phyloP scores from a whole-genome alignment of 768 basidiomycete species.

The Suillus placidus region DNA sequence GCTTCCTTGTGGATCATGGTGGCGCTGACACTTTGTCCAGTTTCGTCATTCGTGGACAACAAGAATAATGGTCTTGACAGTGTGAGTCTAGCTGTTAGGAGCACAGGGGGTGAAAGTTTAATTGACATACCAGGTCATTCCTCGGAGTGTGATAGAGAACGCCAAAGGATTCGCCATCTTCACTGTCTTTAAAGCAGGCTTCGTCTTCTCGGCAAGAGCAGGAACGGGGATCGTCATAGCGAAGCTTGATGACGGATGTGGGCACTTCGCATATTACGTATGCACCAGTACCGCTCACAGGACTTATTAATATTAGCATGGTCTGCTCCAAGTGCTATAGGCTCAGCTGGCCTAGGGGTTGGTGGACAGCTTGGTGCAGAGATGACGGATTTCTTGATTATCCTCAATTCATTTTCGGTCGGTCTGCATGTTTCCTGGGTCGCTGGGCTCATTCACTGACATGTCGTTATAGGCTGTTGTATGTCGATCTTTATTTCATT shows the following conservation, averaged over 20 bases:
- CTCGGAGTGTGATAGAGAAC: constrained; percentile 53
- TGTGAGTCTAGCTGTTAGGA: constrained; percentile 36
- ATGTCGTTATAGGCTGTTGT: constrained; percentile 58
- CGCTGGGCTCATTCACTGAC: constrained; percentile 3
- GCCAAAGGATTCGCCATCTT: constrained; percentile 88
- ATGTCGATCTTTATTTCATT: constrained; percentile 31
- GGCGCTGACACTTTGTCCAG: constrained; percentile 40
- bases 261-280: constrained; percentile 34
- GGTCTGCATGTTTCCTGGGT: constrained; percentile 14
- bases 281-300: constrained; percentile 3
- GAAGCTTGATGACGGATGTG: constrained; percentile 76
- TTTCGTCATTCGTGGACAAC: constrained; percentile 82
- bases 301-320: constrained; percentile 54
- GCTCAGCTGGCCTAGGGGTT: constrained; percentile 86
- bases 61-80: constrained; percentile 86
- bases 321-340: constrained; percentile 95
- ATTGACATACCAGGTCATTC: constrained; percentile 47
- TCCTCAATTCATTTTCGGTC: constrained; percentile 82
- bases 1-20: not conserved
- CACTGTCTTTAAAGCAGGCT: constrained; percentile 76
- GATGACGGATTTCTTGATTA: constrained; percentile 89
- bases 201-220: constrained; percentile 74
- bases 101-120: not conserved
- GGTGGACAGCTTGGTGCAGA: constrained; percentile 85
- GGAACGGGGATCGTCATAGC: constrained; percentile 90